Evolutionary conservation across 1,139 yeast genomes (phyloP), one percentile per base, ranked within the genome.

Genomic region (Scheffersomyces cryptocercus): DNA sequence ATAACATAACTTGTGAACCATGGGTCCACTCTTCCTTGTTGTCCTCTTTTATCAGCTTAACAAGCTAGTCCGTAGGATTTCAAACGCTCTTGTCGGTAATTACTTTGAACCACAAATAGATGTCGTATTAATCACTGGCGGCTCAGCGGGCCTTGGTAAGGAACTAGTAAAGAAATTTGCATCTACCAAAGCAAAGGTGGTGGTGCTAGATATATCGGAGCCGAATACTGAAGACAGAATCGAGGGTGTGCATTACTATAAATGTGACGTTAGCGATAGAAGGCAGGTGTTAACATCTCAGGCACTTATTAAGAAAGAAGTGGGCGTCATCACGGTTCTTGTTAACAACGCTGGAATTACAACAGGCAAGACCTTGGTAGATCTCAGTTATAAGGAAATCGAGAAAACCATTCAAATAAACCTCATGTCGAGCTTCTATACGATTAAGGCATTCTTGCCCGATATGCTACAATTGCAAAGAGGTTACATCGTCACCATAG

Each of bases 301-400:
- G 26, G 58, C 60, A 5, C 49, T 68, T 35, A 77, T 87, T 28
- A 57, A 59, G 32, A 59, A 44, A n/a, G 70, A 73, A 9, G 61
- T 82, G 38, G 96, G 96, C 0, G 54, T 59, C 0, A 84, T 85
- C 1, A 78, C 89, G 0, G 73, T 88, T 2, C 66, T 91, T 11
- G 75, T 91, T 40, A 89, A 89, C 62, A 90, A 91, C 60, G 97
- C 97, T 0, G 98, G 88, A 0, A 76, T 88, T 36, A 73, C 81
- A 26, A 70, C 73, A 8, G 90, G 89, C 0, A 78, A 80, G 46
- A 58, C 81, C 0, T 58, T 90, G 3, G 54, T 80, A 5, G 81
- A 82, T 7, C 63, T 84, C 42, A 59, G 75, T 3, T 75, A 73
- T 45, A 77, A 72, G 0, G 88, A 84, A 41, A 79, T 90, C 44